Evolutionary conservation across 352 stramenopile species (phyloP), one percentile per base, ranked within the genome.

Genomic region (Phytopythium helicoides): DNA sequence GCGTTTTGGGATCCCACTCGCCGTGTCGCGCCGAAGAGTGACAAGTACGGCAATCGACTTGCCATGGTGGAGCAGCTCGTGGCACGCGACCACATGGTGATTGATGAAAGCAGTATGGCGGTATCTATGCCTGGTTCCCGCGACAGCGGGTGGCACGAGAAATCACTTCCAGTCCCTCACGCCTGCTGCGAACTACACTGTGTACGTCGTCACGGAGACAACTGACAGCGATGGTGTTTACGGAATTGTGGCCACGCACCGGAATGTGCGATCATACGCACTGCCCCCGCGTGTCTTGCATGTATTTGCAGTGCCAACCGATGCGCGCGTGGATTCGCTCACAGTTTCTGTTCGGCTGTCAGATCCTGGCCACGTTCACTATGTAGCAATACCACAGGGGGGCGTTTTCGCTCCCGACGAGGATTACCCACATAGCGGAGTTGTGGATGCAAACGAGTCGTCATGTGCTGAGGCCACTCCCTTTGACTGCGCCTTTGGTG

Each of bases 181-280:
- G 51, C 77, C n/a, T 11, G 75, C 73, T 6, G 45, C 56, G 0
- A 88, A 87, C 54, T 91, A 92, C 64, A 89, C 79, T 0, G 61
- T 92, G n/a, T 66, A 82, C 45, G 51, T 94, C 11, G 80, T 90
- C 10, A 87, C 83, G 0, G 83, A 94, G 54, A 94, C 81, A 1
- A 66, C 60, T 9, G 54, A 48, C 34, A 92, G 81, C 35, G 76
- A 83, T 15, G 83, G 83, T 3, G 81, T 92, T 19, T 94, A 80
- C 47, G 83, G 83, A 0, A 78, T 64, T 9, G 80, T 94, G 16
- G 84, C 84, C 2, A 74, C 63, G 8, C 79, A 91, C 25, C 26
- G 62, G n/a, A 49, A 67, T 2, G 79, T 94, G 8, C 60, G 62
- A 18, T 76, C 76, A 25, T 74, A 91, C n/a, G 59, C 56, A 3